Evolutionary conservation across 2,329 filamentous ascomycete species (phyloP), one percentile per base, ranked within the genome.

Genomic region (Helotiales sp.): DNA sequence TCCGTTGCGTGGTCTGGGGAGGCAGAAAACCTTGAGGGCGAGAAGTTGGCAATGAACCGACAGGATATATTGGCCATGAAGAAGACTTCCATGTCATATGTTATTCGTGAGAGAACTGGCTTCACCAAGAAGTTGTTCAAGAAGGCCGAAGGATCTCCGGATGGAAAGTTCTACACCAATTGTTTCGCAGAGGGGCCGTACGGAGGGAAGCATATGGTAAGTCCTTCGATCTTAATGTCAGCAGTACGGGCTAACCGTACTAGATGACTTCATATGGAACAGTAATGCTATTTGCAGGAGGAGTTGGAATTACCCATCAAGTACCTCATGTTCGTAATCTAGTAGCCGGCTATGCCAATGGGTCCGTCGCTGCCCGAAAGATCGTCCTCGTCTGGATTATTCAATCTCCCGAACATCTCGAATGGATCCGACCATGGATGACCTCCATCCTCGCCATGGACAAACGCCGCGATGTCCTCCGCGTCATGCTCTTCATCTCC

Each of bases 351-450:
- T 91, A 86, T 77, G 84, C 85, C 68, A 87, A 89, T 69, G 88
- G 89, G 65, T 92, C 89, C 0, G 88, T 91, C 6, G 89, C 91
- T 0, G 88, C 90, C 1, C 87, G 90, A 69, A 91, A 89, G 76
- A 84, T 94, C 59, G 82, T 93, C 5, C 84, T 95, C 26, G 87
- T 93, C 47, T 95, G 92, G 92, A 89, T 89, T 58, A 91, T 95
- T 65, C 91, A 92, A 74, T 91, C 86, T 74, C 90, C 90, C 73
- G 91, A 93, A 80, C 91, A 93, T 77, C 84, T 94, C 32, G 91
- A 94, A 78, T 94, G 91, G 91, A 93, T 93, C 76, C 85, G 91
- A 55, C 90, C 90, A 7, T 93, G 91, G 90, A 93, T 94, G 91
- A 93, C 91, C 3, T 85, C 90, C 75, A 93, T 93, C 69, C 83